Base-by-base conservation (phyloP, 2,329 filamentous ascomycete genomes). In the Xylaria sp. region DNA sequence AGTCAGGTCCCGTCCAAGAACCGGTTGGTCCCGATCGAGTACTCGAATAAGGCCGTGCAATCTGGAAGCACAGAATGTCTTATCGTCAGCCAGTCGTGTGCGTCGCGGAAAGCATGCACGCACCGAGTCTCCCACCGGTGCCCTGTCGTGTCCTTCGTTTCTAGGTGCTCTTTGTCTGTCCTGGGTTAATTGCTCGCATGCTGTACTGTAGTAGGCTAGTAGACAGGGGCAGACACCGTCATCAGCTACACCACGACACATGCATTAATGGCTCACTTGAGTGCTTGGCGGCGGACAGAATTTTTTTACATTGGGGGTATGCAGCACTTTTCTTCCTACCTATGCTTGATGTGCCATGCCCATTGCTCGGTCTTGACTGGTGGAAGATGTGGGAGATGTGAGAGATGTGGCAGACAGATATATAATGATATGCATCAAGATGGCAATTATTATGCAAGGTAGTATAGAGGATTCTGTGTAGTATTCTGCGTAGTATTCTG, bases 181-280 rank as follows among this genome's bases (percentile, higher is more conserved):
- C 5, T 4, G 9, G 28, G 28, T 31, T 31, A 31, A 4, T 5
- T 31, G 5, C 9, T 5, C 9, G 9, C 28, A 9, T 31, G 9
- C 28, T 31, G 28, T 31, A 31, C n/a, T n/a, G n/a, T n/a, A n/a
- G n/a, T n/a, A n/a, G n/a, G n/a, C n/a, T n/a, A n/a, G n/a, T n/a
- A n/a, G n/a, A n/a, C n/a, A n/a, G n/a, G n/a, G 28, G 28, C 9
- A 31, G 28, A 31, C 57, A 12, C 45, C 56, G 46, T 52, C 46
- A 52, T 52, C 17, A 46, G 42, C 31, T 37, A 23, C 33, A 38
- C 49, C 49, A 51, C 56, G 23, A 31, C 31, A 31, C 31, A 59
- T 53, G 57, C 61, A 63, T 63, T 38, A 35, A 40, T 63, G 51
- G 61, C 46, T 63, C 57, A 47, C 51, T 60, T 60, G 19, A 40